phyloP scores from a whole-genome alignment of 257 asterid genomes.

The Sherardia arvensis region DNA sequence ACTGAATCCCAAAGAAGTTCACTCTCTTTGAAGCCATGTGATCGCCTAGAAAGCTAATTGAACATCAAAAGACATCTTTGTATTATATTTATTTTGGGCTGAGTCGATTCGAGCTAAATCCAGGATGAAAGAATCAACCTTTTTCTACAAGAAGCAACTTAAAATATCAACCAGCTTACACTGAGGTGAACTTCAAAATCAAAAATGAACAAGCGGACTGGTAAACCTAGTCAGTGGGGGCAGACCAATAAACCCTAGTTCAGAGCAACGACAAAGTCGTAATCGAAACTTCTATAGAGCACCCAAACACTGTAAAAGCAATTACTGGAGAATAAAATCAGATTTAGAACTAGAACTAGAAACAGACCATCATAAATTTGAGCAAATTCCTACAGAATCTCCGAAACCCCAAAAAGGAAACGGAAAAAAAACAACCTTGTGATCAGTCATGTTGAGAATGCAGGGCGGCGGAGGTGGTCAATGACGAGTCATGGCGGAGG shows the following conservation, averaged over 20 bases:
- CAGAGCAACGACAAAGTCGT: not conserved
- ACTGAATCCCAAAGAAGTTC: not conserved
- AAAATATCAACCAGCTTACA: not conserved
- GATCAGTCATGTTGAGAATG: constrained; percentile 8
- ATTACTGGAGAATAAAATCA: not conserved
- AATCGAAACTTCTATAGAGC: no score
- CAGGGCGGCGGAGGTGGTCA: not conserved
- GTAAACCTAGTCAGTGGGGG: not conserved
- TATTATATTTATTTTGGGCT: not conserved
- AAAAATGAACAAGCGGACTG: not conserved
- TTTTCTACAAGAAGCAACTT: not conserved
- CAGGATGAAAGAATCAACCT: no score
- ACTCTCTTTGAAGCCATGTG: not conserved
- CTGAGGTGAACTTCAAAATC: not conserved
- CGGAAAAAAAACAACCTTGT: constrained; percentile 6
- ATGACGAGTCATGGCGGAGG: not conserved
- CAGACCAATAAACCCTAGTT: not conserved
- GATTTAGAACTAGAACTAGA: not conserved
- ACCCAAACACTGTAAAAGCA: not conserved
- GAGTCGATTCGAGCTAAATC: not conserved
- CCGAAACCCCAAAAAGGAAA: not conserved
- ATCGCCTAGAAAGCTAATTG: not conserved
- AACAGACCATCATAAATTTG: not conserved
- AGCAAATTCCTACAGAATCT: not conserved
- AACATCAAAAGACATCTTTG: not conserved